Evolutionary conservation across 805 yeast genomes (phyloP), one percentile per base, ranked within the genome.

Genomic region (Teunomyces aglyptinius): DNA sequence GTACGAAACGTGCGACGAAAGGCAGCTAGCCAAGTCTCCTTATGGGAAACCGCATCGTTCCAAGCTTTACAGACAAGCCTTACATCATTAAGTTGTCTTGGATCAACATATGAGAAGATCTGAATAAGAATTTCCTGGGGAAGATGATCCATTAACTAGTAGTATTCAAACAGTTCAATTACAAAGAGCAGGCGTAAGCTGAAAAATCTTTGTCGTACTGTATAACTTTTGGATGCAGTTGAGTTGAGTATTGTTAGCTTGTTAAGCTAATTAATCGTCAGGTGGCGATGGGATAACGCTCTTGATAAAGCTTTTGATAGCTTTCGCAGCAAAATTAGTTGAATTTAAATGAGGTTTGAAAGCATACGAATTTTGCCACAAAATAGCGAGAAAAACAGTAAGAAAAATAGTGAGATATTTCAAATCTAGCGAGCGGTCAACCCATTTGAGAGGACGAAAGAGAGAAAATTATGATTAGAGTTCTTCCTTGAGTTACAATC

Each of bases 1-100:
- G 68, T 64, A 1, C 70, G 69, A 50, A 75, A 76, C 41, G 67
- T 63, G 28, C 60, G 51, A 27, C 58, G 58, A 52, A 79, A 79
- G 5, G 79, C 70, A 32, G 64, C 67, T 49, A 63, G 61, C 84
- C 84, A 80, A 20, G 78, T 71, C 8, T 65, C 59, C 46, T 70
- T 68, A 53, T 78, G 78, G 45, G 66, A 65, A 2, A 77, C 67
- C 1, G 75, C 69, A 34, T 50, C 50, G 49, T 71, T 63, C 85
- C 85, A 80, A 38, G 64, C 54, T 43, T 62, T 67, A 51, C 83
- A 79, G 5, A 80, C 85, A 16, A 67, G 50, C 6, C 78, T 64
- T 6, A 73, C 54, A 15, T 54, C 58, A 43, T 63, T 63, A 39
- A 80, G 60, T 24, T 79, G 73, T 3, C 60, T 52, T 3, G 80